phyloP scores from a whole-genome alignment of 202 grass and related monocot species.

The Carex arenaria region DNA sequence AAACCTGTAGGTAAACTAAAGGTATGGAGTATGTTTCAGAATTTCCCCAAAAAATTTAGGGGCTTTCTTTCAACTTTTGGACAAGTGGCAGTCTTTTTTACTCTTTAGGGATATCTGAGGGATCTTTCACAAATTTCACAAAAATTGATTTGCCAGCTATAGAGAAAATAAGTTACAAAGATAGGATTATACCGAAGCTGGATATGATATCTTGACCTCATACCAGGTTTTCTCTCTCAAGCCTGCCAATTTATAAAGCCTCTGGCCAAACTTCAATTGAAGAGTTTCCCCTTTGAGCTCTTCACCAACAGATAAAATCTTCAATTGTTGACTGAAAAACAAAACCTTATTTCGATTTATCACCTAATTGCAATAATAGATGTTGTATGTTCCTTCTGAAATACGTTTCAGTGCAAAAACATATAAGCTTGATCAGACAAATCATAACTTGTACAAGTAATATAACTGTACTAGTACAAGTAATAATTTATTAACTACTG shows the following conservation, averaged over 20 bases:
- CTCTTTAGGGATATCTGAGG: neutral
- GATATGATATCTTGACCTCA: constrained; percentile 98
- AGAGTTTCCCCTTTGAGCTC: constrained; percentile 57
- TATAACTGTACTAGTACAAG: neutral
- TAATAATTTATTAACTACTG: neutral
- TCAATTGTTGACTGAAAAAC: constrained; percentile 35
- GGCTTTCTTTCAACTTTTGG: neutral
- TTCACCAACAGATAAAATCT: constrained; percentile 45
- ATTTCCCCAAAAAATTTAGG: neutral
- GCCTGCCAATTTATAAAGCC: constrained; percentile 52
- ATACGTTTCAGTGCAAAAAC: neutral
- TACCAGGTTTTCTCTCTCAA: constrained; percentile 50
- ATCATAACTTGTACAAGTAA: neutral
- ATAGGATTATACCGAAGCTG: constrained; percentile 63
- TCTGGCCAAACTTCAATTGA: constrained; percentile 38
- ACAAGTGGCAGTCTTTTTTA: neutral
- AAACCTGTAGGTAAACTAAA: neutral
- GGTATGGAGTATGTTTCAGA: neutral
- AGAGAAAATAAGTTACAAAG: neutral
- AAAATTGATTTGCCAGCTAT: neutral
- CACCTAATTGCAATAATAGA: neutral
- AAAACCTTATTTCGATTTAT: neutral
- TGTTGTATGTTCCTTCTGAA: neutral
- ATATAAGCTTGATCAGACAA: too few relatives aligned
- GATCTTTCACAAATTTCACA: neutral